Percentiles rank a stretch among this genome's conserved stretches.
These are phyloP conservation scores for Xylaria acuta DNA, from an alignment of 495 filamentous ascomycete genomes.

Conservation along the genomic window DNA sequence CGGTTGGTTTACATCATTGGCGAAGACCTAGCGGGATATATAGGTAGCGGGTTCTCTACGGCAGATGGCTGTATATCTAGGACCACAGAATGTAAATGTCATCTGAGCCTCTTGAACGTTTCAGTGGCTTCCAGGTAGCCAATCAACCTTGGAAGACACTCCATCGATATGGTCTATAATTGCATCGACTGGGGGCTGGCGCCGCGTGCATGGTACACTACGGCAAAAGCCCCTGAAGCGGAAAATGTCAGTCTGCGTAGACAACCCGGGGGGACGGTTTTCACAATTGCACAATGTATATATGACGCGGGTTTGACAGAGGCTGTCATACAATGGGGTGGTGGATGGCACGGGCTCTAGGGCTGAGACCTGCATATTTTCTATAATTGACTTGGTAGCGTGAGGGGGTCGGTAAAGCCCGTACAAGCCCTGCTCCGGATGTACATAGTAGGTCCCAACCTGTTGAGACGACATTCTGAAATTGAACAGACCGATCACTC, in stretches of 20 bases:
- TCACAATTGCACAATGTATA: slow-evolving; percentile 10
- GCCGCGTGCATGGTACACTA: background rate
- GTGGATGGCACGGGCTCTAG: background rate
- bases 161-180: background rate
- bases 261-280: background rate
- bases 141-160: background rate
- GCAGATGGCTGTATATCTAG: background rate
- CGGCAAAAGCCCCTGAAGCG: background rate
- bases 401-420: background rate
- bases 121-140: background rate
- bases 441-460: background rate
- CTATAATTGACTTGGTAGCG: slow-evolving; percentile 13
- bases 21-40: slow-evolving; percentile 1
- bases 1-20: background rate
- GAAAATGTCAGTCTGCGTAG: background rate
- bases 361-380: slow-evolving; percentile 20
- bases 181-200: background rate
- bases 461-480: background rate
- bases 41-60: background rate
- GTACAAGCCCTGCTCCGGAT: slow-evolving; percentile 8
- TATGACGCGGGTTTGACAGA: background rate
- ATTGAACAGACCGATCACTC: background rate
- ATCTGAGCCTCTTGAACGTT: background rate
- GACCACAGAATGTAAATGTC: background rate
- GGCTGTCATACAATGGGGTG: background rate